These are phyloP conservation scores for Lipomyces kockii DNA, from an alignment of 805 yeast genomes.

Conservation along the genomic window DNA sequence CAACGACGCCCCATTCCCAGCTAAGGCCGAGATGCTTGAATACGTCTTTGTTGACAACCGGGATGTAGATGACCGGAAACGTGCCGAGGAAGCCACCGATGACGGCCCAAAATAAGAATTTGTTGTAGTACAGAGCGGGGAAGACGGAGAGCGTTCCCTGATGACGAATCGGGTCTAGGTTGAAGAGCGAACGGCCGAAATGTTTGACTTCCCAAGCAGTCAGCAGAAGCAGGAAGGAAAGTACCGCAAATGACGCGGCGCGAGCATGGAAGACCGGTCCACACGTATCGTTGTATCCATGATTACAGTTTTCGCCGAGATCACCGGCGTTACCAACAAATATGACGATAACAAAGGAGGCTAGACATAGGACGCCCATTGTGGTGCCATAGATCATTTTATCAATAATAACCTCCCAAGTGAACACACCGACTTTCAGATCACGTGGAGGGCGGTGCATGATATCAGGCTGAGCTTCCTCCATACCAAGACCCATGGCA, in stretches of 20 bases:
- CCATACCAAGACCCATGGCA: conserved; percentile 81
- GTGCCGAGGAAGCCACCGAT: conserved; percentile 69
- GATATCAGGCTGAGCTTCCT: conserved; percentile 65
- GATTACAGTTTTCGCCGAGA: conserved; percentile 71
- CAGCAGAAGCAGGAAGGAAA: conserved; percentile 85
- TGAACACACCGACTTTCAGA: conserved; percentile 60
- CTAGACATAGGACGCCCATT: conserved; percentile 70
- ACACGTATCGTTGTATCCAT: conserved; percentile 55
- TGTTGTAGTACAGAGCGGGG: conserved; percentile 70
- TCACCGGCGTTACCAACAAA: conserved; percentile 69
- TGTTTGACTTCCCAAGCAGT: conserved; percentile 88
- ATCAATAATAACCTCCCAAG: conserved; percentile 69
- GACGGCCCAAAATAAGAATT: conserved; percentile 82
- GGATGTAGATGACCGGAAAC: conserved; percentile 87
- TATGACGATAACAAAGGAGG: conserved; percentile 65
- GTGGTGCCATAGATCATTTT: conserved; percentile 72
- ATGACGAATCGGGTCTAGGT: conserved; percentile 55
- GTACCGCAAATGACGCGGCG: conserved; percentile 74
- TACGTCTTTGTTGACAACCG: conserved; percentile 79
- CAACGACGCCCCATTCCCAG: conserved; percentile 80
- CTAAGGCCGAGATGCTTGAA: conserved; percentile 73
- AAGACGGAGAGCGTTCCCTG: conserved; percentile 40
- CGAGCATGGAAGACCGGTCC: conserved; percentile 71
- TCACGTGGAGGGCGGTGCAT: conserved; percentile 70
- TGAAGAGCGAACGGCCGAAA: conserved; percentile 70